Conservation (phyloP, 371 early-diverging fungal genomes). For the Mortierella sp. region DNA sequence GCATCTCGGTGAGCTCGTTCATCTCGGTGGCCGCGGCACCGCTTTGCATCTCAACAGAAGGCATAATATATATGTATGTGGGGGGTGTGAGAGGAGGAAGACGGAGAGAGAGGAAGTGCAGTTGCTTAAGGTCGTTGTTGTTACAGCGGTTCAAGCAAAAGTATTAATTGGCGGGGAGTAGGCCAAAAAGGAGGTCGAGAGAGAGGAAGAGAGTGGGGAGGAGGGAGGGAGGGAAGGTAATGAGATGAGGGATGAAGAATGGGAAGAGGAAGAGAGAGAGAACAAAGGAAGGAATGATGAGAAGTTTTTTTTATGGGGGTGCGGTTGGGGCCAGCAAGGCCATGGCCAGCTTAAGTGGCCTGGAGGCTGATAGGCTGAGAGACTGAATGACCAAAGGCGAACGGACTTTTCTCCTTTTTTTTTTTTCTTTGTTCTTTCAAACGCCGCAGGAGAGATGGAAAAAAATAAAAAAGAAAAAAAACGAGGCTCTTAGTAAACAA, state of each 20-base stretch:
- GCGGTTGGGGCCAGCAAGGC: background rate
- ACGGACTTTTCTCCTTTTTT: background rate
- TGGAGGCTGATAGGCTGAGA: background rate
- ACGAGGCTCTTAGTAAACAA: background rate
- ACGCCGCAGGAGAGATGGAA: background rate
- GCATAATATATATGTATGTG: conserved; percentile 32
- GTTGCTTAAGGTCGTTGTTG: background rate
- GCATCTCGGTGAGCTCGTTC: conserved; percentile 56
- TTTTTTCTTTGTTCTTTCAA: background rate
- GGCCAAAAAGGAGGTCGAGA: conserved; percentile 5
- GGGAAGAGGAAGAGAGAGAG: conserved; percentile 14
- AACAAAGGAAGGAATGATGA: background rate
- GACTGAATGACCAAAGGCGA: background rate
- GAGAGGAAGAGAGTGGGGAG: background rate
- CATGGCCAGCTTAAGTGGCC: background rate
- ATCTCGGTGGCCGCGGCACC: conserved; percentile 27
- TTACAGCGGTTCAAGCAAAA: conserved; percentile 8
- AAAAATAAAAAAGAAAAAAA: conserved; percentile 1
- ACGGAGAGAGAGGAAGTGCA: background rate
- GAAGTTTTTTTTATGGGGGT: background rate
- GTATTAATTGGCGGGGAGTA: conserved; percentile 2
- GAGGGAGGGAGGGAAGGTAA: conserved; percentile 10
- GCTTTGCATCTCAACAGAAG: conserved; percentile 43
- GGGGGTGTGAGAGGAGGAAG: conserved; percentile 1
- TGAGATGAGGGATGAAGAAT: conserved; percentile 2